Conservation (phyloP, 331 rosid species). For the Pyracantha coccinea region DNA sequence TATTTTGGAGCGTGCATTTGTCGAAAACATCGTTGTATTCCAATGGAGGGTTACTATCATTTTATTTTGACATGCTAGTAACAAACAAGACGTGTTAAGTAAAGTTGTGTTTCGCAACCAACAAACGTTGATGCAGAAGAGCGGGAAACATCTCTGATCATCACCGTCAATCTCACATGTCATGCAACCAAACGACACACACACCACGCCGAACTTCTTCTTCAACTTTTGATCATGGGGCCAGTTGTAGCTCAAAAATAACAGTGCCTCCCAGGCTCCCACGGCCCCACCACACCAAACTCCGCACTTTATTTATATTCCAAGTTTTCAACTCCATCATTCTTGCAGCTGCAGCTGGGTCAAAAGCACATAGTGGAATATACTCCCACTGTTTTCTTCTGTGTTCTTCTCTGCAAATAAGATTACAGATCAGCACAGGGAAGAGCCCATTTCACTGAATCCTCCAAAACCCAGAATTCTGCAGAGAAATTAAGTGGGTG, state of each 20-base stretch:
- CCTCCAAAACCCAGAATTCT: background rate
- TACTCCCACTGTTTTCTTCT: background rate
- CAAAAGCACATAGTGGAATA: background rate
- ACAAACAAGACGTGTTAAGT: too few relatives aligned
- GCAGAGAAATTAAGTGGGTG: too few relatives aligned
- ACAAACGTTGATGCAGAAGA: background rate
- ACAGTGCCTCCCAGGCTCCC: background rate
- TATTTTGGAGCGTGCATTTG: too few relatives aligned
- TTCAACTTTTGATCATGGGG: background rate
- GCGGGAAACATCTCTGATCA: background rate
- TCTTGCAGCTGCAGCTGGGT: background rate
- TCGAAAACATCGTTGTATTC: too few relatives aligned
- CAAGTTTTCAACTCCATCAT: conserved; percentile 4
- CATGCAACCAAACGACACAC: background rate
- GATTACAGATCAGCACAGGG: background rate
- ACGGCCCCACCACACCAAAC: conserved; percentile 3
- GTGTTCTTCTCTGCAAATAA: background rate
- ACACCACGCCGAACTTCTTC: background rate
- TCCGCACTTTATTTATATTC: background rate
- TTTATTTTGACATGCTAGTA: too few relatives aligned
- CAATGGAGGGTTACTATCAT: too few relatives aligned
- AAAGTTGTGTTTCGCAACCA: background rate
- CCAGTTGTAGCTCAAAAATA: background rate
- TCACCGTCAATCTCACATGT: background rate
- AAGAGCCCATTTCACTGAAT: background rate